phyloP scores from a whole-genome alignment of 148 eudicot species.

The Heliosperma pusillum region DNA sequence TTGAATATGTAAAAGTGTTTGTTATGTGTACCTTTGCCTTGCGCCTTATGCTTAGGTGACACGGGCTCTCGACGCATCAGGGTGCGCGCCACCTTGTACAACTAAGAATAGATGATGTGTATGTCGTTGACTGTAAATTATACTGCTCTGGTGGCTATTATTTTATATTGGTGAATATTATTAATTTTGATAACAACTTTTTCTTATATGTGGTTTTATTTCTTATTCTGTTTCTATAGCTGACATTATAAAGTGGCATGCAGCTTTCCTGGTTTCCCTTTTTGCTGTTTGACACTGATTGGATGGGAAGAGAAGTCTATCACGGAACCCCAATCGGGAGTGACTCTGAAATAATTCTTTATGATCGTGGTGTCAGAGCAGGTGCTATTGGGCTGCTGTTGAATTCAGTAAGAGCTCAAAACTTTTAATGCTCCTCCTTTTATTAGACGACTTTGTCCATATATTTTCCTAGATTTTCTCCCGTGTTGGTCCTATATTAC shows the following conservation, averaged over 20 bases:
- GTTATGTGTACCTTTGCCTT: neutral
- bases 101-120: conserved; percentile 6
- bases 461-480: neutral
- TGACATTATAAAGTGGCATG: conserved; percentile 1
- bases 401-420: conserved; percentile 89
- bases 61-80: neutral
- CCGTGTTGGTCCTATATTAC: neutral
- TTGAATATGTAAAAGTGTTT: neutral
- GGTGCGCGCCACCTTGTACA: neutral
- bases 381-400: conserved; percentile 99
- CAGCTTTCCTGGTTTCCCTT: conserved; percentile 99
- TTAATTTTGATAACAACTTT: neutral
- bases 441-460: conserved; percentile 7
- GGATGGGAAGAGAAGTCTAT: conserved; percentile 99
- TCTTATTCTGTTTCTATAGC: neutral
- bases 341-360: conserved; percentile 48
- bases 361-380: conserved; percentile 95
- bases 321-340: conserved; percentile 76
- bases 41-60: neutral
- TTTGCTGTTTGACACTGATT: conserved; percentile 93
- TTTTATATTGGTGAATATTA: neutral
- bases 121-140: neutral
- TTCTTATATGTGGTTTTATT: neutral
- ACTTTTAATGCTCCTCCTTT: neutral
- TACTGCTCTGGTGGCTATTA: neutral